A percentile compares a stretch with the other conserved stretches of the same genome.
phyloP scores from a whole-genome alignment of 2,329 filamentous ascomycete genomes.

The Fusarium sarcochroum region DNA sequence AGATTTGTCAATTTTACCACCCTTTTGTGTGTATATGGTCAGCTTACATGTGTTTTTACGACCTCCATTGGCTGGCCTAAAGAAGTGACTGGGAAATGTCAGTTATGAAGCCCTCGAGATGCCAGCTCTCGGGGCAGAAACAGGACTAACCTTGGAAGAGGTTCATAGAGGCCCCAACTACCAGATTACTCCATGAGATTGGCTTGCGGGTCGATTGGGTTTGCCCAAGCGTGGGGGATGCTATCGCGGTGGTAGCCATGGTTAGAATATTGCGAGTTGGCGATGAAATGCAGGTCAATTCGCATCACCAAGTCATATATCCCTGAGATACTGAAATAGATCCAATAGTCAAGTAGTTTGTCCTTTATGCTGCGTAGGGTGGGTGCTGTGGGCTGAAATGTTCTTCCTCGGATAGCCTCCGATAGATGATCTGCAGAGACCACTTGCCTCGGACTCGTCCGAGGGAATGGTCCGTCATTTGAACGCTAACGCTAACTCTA shows the following conservation, averaged over 20 bases:
- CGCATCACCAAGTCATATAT: neutral
- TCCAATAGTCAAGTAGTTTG: neutral
- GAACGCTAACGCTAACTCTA: neutral
- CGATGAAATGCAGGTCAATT: neutral
- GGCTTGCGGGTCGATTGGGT: neutral
- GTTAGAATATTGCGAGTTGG: neutral
- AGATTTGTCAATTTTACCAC: neutral
- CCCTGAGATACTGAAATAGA: neutral
- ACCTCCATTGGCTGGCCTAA: slow-evolving; percentile 1
- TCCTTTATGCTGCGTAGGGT: neutral
- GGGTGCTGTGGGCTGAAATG: neutral
- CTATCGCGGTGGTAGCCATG: neutral
- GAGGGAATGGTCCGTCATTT: neutral
- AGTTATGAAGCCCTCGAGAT: neutral
- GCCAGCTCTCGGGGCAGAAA: neutral
- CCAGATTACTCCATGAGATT: neutral
- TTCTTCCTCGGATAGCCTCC: neutral
- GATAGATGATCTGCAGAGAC: neutral
- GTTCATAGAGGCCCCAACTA: neutral
- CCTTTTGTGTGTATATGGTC: neutral
- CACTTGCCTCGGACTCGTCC: neutral
- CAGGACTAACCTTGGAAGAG: neutral
- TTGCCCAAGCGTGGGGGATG: neutral
- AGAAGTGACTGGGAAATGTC: neutral
- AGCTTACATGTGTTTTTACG: neutral